phyloP scores from a whole-genome alignment of 257 asterid species.

The Rhazya stricta region DNA sequence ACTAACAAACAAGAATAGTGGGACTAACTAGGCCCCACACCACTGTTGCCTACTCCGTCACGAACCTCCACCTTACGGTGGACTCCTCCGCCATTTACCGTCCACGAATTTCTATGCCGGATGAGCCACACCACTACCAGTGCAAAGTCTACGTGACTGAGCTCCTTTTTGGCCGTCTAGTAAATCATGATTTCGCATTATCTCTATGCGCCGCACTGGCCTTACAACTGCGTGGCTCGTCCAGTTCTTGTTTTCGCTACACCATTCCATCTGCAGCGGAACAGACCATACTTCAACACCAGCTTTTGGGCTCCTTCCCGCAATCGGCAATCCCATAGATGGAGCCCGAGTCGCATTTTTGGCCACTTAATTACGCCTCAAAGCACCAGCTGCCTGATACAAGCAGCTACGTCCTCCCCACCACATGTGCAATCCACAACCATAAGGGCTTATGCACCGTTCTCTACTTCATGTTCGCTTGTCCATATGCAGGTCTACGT shows the following conservation, averaged over 20 bases:
- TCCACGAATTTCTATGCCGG: not conserved
- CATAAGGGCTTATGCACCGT: not conserved
- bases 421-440: not conserved
- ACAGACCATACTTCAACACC: not conserved
- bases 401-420: not conserved
- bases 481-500: not conserved
- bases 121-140: not conserved
- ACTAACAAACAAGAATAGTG: too few relatives aligned
- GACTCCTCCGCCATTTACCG: not conserved
- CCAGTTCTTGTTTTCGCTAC: not conserved
- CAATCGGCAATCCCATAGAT: not conserved
- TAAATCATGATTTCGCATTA: not conserved
- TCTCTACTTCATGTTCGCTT: slow-evolving; percentile 3
- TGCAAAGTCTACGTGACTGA: not conserved
- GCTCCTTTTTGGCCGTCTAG: not conserved
- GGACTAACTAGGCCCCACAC: not conserved
- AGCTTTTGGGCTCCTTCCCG: not conserved
- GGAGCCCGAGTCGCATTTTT: not conserved
- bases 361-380: not conserved
- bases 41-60: not conserved
- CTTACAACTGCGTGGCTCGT: not conserved
- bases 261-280: not conserved
- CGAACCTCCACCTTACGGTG: not conserved
- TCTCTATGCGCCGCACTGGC: not conserved
- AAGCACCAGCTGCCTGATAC: not conserved